phyloP scores from a whole-genome alignment of 176 grass and related monocot species.

The Oryza glumipatula region DNA sequence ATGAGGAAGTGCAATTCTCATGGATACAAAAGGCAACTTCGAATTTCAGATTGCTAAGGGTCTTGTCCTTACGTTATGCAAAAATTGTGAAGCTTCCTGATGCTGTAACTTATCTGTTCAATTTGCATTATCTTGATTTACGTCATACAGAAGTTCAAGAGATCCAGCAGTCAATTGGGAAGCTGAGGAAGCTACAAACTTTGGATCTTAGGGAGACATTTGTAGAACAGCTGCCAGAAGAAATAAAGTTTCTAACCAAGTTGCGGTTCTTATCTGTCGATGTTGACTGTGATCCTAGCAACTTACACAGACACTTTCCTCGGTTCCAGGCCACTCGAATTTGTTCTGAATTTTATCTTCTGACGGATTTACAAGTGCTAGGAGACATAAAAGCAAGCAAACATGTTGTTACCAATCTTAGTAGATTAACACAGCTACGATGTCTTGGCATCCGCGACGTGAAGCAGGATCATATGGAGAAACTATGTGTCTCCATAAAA shows the following conservation, averaged over 20 bases:
- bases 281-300: not conserved
- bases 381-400: not conserved
- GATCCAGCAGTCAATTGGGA: not conserved
- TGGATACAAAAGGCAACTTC: not conserved
- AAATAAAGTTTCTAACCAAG: not conserved
- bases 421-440: not conserved
- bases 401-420: not conserved
- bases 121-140: constrained; percentile 22
- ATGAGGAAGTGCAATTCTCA: not conserved
- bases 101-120: not conserved
- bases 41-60: constrained; percentile 8
- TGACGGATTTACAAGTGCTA: not conserved
- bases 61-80: no score
- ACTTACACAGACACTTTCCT: not conserved
- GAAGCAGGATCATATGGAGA: not conserved
- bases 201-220: not conserved
- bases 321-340: not conserved
- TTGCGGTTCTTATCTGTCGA: not conserved
- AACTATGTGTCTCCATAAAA: not conserved
- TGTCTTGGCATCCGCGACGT: not conserved
- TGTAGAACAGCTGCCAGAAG: constrained; percentile 1
- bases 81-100: no score
- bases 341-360: no score
- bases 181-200: not conserved
- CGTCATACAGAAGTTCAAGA: not conserved